Conservation (phyloP, 2,329 filamentous ascomycete species). For the Fusarium sambucinum region DNA sequence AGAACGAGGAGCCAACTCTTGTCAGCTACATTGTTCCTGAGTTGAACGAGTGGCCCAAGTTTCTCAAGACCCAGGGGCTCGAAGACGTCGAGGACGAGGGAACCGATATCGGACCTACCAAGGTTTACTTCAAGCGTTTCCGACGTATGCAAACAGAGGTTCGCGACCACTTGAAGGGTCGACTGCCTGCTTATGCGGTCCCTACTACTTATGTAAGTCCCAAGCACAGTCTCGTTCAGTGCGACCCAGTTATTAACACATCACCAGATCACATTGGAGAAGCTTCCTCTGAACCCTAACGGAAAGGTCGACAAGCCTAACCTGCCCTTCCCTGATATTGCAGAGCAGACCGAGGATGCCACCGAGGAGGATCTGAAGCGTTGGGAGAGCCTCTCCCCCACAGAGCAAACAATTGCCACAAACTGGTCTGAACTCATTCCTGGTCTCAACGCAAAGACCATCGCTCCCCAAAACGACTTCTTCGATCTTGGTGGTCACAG, state of each 20-base stretch:
- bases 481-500: constrained; percentile 57
- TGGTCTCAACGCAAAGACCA: constrained; percentile 74
- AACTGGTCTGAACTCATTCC: constrained; percentile 80
- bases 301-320: constrained; percentile 84
- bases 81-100: constrained; percentile 68
- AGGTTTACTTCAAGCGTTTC: constrained; percentile 60
- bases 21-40: constrained; percentile 89
- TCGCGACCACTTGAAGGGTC: constrained; percentile 40
- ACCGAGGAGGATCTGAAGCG: constrained; percentile 60
- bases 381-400: constrained; percentile 59
- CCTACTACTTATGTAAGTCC: constrained; percentile 53
- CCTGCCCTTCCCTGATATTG: constrained; percentile 82
- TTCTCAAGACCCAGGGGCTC: constrained; percentile 67
- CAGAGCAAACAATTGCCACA: constrained; percentile 58
- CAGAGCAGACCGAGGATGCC: constrained; percentile 65
- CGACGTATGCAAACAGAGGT: constrained; percentile 62
- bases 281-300: constrained; percentile 79
- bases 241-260: background rate
- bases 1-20: constrained; percentile 77
- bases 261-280: constrained; percentile 29
- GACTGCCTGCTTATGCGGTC: constrained; percentile 51
- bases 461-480: constrained; percentile 56
- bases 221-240: background rate
- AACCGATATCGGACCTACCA: constrained; percentile 57
- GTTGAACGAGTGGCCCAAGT: constrained; percentile 74